Percentiles rank a stretch among this genome's conserved stretches.
Evolutionary conservation across 1,139 yeast species (phyloP).

Genomic region (Yamadazyma songkhlaensis): DNA sequence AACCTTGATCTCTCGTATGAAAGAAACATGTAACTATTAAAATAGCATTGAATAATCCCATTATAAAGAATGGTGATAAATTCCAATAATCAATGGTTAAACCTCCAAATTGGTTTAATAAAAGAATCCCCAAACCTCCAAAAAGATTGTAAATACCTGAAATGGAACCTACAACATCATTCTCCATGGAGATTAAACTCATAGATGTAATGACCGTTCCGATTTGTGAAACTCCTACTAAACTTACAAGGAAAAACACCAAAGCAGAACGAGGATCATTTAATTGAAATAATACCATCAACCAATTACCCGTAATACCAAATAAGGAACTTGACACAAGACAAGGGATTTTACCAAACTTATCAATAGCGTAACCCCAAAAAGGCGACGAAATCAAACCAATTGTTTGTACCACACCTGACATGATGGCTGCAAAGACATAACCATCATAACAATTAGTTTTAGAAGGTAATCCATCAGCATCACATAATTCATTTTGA

Average conservation of each 20-base stretch:
- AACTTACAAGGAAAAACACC: conserved; percentile 31
- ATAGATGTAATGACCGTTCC: conserved; percentile 55
- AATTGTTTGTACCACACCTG: conserved; percentile 63
- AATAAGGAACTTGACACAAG: conserved; percentile 30
- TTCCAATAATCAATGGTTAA: conserved; percentile 55
- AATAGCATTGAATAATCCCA: conserved; percentile 41
- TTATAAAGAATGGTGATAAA: conserved; percentile 57
- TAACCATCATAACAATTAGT: conserved; percentile 61
- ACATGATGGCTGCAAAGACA: conserved; percentile 60
- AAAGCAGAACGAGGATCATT: conserved; percentile 35
- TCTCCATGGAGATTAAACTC: conserved; percentile 36
- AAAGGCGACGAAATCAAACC: conserved; percentile 60
- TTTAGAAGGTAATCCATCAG: conserved; percentile 27
- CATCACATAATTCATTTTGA: conserved; percentile 45
- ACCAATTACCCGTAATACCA: conserved; percentile 40
- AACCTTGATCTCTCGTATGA: background rate
- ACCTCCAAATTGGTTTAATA: conserved; percentile 63
- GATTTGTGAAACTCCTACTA: conserved; percentile 47
- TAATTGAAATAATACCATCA: conserved; percentile 22
- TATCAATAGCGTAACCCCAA: conserved; percentile 58
- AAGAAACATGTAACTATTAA: conserved; percentile 4
- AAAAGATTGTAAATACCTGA: conserved; percentile 66
- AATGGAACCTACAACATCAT: conserved; percentile 53
- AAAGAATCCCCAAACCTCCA: conserved; percentile 69
- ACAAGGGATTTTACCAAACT: conserved; percentile 32